phyloP scores from a whole-genome alignment of 805 yeast species.

The Kluyveromyces starmeri region DNA sequence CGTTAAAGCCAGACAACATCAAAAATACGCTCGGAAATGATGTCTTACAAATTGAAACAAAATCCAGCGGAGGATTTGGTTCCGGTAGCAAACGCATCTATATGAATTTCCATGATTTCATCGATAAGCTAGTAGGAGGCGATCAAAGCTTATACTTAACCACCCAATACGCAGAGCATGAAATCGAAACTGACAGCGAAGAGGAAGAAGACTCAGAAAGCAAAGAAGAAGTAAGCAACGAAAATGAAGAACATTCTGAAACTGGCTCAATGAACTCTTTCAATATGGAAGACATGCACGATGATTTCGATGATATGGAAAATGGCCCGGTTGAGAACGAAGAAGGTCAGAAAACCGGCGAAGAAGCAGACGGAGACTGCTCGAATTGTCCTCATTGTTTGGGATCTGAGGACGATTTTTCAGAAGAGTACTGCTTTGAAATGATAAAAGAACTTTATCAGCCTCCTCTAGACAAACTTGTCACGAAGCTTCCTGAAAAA shows the following conservation, averaged over 20 bases:
- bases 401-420: constrained; percentile 13
- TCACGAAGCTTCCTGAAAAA: constrained; percentile 31
- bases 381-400: constrained; percentile 6
- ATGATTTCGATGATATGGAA: constrained; percentile 8
- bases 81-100: constrained; percentile 47
- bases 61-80: constrained; percentile 56
- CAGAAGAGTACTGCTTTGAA: constrained; percentile 18
- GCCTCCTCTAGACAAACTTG: constrained; percentile 48
- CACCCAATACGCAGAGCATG: constrained; percentile 55
- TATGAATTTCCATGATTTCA: constrained; percentile 42
- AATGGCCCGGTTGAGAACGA: constrained; percentile 17
- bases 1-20: constrained; percentile 31
- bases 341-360: constrained; percentile 19
- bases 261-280: too few species aligned
- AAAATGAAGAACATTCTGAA: constrained; percentile 17
- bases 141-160: constrained; percentile 50
- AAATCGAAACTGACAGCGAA: constrained; percentile 19
- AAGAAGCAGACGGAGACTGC: constrained; percentile 9
- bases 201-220: constrained; percentile 16
- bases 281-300: constrained; percentile 6
- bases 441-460: constrained; percentile 46
- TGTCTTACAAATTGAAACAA: constrained; percentile 49
- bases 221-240: constrained; percentile 16
- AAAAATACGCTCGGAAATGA: constrained; percentile 31
- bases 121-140: constrained; percentile 31